A percentile compares a stretch with the other conserved stretches of the same genome.
phyloP scores from a whole-genome alignment of 176 grass and related monocot genomes.

The Oryza australiensis region DNA sequence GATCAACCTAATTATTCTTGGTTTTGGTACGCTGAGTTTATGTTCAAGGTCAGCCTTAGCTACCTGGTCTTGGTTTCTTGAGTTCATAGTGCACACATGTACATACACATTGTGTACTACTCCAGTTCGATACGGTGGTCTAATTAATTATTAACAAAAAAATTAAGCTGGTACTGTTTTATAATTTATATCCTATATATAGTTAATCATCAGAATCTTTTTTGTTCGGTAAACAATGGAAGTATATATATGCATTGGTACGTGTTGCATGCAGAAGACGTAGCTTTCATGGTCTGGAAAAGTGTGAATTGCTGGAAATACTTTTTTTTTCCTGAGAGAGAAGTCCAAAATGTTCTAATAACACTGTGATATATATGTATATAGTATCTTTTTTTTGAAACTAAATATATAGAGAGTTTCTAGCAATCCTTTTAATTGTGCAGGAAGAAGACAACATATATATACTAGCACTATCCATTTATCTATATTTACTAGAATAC shows the following conservation, averaged over 20 bases:
- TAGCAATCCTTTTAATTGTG: no score
- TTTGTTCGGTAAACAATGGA: background rate
- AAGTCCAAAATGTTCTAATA: background rate
- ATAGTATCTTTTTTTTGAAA: no score
- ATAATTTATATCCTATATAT: background rate
- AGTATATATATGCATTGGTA: background rate
- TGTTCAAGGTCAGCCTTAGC: conserved; percentile 37
- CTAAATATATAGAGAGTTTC: background rate
- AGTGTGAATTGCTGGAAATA: background rate
- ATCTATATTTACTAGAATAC: no score
- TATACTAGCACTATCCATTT: background rate
- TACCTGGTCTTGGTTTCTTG: conserved; percentile 37
- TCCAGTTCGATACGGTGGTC: background rate
- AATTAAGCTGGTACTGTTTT: background rate
- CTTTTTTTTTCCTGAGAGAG: background rate
- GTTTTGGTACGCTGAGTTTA: background rate
- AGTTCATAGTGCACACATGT: conserved; percentile 35
- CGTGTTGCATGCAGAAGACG: background rate
- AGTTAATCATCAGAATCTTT: background rate
- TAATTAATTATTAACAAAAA: background rate
- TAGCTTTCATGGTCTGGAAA: conserved; percentile 30
- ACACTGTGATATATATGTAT: background rate
- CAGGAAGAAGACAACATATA: no score
- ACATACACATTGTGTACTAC: conserved; percentile 24
- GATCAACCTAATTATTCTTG: conserved; percentile 20